Conservation (phyloP, 2,329 filamentous ascomycete genomes). For the Xylariaceae sp. region DNA sequence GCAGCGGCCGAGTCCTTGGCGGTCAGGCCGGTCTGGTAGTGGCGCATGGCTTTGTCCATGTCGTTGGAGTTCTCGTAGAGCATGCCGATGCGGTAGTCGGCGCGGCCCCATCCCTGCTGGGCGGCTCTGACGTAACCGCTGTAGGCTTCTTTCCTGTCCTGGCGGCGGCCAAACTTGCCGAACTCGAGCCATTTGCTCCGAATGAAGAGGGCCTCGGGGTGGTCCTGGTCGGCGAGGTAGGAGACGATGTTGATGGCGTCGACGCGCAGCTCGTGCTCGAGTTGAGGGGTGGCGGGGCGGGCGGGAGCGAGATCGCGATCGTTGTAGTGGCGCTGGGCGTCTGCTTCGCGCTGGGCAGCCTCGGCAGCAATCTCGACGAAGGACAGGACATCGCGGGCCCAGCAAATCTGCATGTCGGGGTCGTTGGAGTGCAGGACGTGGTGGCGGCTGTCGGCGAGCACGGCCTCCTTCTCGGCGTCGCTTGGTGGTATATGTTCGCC, state of each 20-base stretch:
- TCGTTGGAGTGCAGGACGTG: slow-evolving; percentile 90
- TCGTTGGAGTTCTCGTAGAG: slow-evolving; percentile 95
- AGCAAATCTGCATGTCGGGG: slow-evolving; percentile 91
- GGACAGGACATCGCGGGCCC: slow-evolving; percentile 87
- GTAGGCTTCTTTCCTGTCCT: slow-evolving; percentile 95
- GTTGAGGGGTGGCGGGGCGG: slow-evolving; percentile 73
- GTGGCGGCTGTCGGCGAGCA: slow-evolving; percentile 77
- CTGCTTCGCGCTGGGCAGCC: slow-evolving; percentile 63
- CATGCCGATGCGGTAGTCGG: slow-evolving; percentile 97
- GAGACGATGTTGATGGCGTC: slow-evolving; percentile 90
- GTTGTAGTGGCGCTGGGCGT: slow-evolving; percentile 30
- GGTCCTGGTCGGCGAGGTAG: slow-evolving; percentile 85
- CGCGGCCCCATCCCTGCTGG: slow-evolving; percentile 78
- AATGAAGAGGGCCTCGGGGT: slow-evolving; percentile 93
- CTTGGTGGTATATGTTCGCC: slow-evolving; percentile 88
- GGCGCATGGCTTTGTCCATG: slow-evolving; percentile 80
- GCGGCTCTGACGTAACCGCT: slow-evolving; percentile 80
- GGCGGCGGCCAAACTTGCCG: slow-evolving; percentile 85
- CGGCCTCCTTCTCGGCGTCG: slow-evolving; percentile 89
- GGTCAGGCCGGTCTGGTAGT: slow-evolving; percentile 80
- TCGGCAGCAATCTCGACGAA: slow-evolving; percentile 84
- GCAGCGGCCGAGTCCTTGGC: slow-evolving; percentile 82
- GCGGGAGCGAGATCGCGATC: slow-evolving; percentile 39
- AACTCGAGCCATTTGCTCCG: slow-evolving; percentile 97
- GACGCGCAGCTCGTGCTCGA: slow-evolving; percentile 81